phyloP scores from a whole-genome alignment of 164 flowering plant genomes.

The Magnolia kwangsiensis region DNA sequence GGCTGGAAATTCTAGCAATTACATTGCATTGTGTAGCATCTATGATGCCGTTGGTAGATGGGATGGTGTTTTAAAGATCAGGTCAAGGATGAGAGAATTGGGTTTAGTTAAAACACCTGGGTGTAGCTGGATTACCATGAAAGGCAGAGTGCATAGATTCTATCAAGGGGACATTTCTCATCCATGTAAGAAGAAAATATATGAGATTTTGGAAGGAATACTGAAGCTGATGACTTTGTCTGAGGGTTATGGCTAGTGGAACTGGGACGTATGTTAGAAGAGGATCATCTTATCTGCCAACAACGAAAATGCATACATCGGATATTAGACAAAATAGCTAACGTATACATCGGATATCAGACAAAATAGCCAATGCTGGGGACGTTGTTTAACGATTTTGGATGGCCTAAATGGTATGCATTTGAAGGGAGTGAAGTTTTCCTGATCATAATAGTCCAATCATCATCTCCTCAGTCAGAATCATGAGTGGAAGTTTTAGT shows the following conservation, averaged over 20 bases:
- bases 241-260: slow-evolving; percentile 8
- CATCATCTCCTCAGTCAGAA: no score
- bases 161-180: slow-evolving; percentile 42
- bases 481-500: no score
- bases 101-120: slow-evolving; percentile 49
- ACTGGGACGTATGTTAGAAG: neutral
- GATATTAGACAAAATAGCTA: no score
- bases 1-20: slow-evolving; percentile 54
- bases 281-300: no score
- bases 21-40: slow-evolving; percentile 47
- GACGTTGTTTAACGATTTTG: no score
- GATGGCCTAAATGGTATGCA: no score
- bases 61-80: slow-evolving; percentile 31
- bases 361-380: no score
- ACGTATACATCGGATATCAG: no score
- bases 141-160: slow-evolving; percentile 33
- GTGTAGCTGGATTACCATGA: slow-evolving; percentile 46
- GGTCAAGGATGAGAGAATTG: slow-evolving; percentile 45
- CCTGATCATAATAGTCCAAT: no score
- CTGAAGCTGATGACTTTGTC: slow-evolving; percentile 12
- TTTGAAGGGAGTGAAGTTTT: no score
- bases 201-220: slow-evolving; percentile 26
- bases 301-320: no score
- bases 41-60: slow-evolving; percentile 39
- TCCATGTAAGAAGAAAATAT: slow-evolving; percentile 18